phyloP scores from a whole-genome alignment of 208 protist species.

The Angomonas ambiguus region DNA sequence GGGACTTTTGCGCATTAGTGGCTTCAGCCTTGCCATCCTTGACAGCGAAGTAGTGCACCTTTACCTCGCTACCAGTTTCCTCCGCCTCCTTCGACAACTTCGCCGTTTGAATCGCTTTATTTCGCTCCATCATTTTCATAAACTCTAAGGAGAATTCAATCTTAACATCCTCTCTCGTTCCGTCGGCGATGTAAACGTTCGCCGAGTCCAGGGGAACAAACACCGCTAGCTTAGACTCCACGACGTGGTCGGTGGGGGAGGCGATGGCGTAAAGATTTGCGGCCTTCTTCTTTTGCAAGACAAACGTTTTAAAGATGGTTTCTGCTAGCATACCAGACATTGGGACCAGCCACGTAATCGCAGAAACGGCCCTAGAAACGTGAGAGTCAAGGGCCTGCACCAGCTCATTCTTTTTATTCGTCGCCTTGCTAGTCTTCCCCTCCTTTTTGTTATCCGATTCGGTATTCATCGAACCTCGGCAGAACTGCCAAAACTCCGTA shows the following conservation, averaged over 20 bases:
- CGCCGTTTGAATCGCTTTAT: no score
- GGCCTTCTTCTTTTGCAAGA: conserved; percentile 41
- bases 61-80: not conserved
- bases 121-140: not conserved
- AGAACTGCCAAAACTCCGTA: not conserved
- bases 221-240: conserved; percentile 46
- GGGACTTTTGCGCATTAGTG: not conserved
- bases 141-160: not conserved
- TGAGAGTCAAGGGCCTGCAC: not conserved
- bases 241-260: conserved; percentile 50
- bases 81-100: not conserved
- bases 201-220: conserved; percentile 40
- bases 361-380: conserved; percentile 13
- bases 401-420: not conserved
- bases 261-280: conserved; percentile 60
- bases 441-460: no score
- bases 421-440: not conserved
- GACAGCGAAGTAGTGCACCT: conserved; percentile 11
- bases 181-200: conserved; percentile 15
- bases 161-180: not conserved
- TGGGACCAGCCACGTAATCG: conserved; percentile 33
- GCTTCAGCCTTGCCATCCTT: not conserved
- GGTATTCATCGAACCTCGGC: not conserved
- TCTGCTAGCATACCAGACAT: conserved; percentile 50
- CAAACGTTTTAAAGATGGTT: conserved; percentile 60